A percentile compares a stretch with the other conserved stretches of the same genome.
Evolutionary conservation across 2,329 filamentous ascomycete species (phyloP).

Genomic region (Scortechinia acanthostroma): DNA sequence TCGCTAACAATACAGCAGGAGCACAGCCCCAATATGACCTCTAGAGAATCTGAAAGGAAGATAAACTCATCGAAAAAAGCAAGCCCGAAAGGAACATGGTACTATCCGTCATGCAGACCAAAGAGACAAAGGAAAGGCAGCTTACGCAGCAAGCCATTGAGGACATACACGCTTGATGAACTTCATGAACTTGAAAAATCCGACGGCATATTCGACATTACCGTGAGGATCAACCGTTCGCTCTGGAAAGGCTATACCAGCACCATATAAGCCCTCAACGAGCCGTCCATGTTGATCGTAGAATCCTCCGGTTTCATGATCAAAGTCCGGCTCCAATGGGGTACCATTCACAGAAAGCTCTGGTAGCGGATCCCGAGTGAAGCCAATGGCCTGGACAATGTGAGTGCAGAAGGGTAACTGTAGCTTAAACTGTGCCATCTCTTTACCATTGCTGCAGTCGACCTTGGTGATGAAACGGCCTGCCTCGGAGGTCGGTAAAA

Average conservation of each 20-base stretch:
- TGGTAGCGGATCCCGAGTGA: slow-evolving; percentile 39
- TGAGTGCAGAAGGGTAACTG: slow-evolving; percentile 40
- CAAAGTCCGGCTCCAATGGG: slow-evolving; percentile 17
- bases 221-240: slow-evolving; percentile 50
- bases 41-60: no score
- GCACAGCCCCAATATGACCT: no score
- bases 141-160: slow-evolving; percentile 36
- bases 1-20: no score
- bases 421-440: slow-evolving; percentile 31
- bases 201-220: slow-evolving; percentile 54
- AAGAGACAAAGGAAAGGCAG: no score
- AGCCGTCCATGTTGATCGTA: slow-evolving; percentile 26
- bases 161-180: slow-evolving; percentile 46
- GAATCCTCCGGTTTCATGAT: slow-evolving; percentile 33
- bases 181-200: slow-evolving; percentile 61
- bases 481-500: slow-evolving; percentile 32
- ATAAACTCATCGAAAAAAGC: no score
- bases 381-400: slow-evolving; percentile 53
- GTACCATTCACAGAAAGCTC: slow-evolving; percentile 24
- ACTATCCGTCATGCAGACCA: no score
- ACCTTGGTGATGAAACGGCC: slow-evolving; percentile 36
- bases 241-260: slow-evolving; percentile 59
- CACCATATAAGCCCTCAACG: slow-evolving; percentile 46
- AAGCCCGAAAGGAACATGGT: no score
- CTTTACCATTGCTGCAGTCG: slow-evolving; percentile 28